Evolutionary conservation across 495 filamentous ascomycete genomes (phyloP).

Genomic region (Aspergillus indologenus): DNA sequence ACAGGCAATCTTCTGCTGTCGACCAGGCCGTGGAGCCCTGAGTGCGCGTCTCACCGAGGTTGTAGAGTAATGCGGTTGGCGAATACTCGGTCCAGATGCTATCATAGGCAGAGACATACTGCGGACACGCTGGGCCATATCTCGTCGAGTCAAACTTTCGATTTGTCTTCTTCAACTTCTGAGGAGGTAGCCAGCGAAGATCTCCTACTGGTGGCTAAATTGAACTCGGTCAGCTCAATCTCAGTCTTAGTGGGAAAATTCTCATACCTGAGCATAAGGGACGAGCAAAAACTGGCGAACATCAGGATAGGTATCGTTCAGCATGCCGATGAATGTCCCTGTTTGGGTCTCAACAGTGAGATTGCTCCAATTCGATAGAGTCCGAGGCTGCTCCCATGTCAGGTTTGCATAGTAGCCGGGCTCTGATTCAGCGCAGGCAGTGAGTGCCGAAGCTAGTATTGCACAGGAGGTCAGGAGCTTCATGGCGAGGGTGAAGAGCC

Average conservation of each 20-base stretch:
- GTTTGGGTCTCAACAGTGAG: neutral
- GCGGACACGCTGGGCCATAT: slow-evolving; percentile 14
- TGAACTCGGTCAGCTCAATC: neutral
- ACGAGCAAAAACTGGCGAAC: slow-evolving; percentile 1
- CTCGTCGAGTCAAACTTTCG: slow-evolving; percentile 11
- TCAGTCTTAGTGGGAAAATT: neutral
- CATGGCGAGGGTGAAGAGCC: neutral
- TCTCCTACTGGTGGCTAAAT: slow-evolving; percentile 11
- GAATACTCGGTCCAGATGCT: slow-evolving; percentile 20
- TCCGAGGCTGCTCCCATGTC: neutral
- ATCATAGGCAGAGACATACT: slow-evolving; percentile 8
- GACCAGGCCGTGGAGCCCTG: slow-evolving; percentile 18
- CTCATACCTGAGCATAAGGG: slow-evolving; percentile 12
- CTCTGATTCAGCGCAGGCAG: neutral
- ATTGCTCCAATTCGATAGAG: neutral
- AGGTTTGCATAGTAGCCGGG: neutral
- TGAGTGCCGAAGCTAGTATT: neutral
- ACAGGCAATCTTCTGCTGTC: slow-evolving; percentile 21
- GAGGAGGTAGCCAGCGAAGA: slow-evolving; percentile 14
- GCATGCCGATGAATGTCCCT: neutral
- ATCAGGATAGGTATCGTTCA: neutral
- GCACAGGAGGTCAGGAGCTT: neutral
- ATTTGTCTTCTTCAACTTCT: slow-evolving; percentile 5
- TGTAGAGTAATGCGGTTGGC: slow-evolving; percentile 13
- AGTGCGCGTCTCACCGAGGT: slow-evolving; percentile 10